Evolutionary conservation across 441 rosid genomes (phyloP).

Genomic region (Gossypium gossypioides): DNA sequence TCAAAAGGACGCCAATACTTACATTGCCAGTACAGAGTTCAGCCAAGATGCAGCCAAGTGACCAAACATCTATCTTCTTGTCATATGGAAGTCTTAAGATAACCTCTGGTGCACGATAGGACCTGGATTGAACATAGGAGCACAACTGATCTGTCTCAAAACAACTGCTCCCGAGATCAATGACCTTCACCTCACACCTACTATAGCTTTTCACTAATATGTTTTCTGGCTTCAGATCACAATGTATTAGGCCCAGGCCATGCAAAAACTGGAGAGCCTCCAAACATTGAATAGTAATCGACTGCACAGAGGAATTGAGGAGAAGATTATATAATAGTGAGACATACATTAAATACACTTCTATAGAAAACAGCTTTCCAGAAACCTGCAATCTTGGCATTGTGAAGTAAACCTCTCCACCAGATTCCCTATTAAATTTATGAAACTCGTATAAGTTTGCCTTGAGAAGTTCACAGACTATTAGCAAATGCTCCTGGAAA

Average conservation of each 20-base stretch:
- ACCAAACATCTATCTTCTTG: constrained; percentile 89
- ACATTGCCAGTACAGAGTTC: constrained; percentile 96
- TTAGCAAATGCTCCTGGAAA: constrained; percentile 82
- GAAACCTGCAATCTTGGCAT: constrained; percentile 98
- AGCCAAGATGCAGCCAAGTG: constrained; percentile 95
- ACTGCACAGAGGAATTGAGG: constrained; percentile 46
- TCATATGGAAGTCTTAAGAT: constrained; percentile 83
- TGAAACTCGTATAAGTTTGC: constrained; percentile 95
- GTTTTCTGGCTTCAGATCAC: constrained; percentile 95
- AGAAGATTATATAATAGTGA: constrained; percentile 21
- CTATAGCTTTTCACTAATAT: constrained; percentile 93
- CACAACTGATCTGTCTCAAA: constrained; percentile 93
- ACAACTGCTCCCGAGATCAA: constrained; percentile 98
- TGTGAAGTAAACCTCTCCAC: constrained; percentile 98
- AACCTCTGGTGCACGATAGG: constrained; percentile 96
- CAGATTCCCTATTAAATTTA: constrained; percentile 93
- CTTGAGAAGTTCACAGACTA: constrained; percentile 94
- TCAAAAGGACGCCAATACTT: constrained; percentile 31
- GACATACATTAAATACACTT: constrained; percentile 11
- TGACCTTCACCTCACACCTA: constrained; percentile 92
- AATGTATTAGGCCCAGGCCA: constrained; percentile 87
- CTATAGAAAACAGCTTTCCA: constrained; percentile 13
- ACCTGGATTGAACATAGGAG: constrained; percentile 93
- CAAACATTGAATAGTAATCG: constrained; percentile 81
- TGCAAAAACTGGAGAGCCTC: constrained; percentile 90